These are phyloP conservation scores for Colletotrichum filicis DNA, from an alignment of 2,329 filamentous ascomycete species.

Conservation along the genomic window DNA sequence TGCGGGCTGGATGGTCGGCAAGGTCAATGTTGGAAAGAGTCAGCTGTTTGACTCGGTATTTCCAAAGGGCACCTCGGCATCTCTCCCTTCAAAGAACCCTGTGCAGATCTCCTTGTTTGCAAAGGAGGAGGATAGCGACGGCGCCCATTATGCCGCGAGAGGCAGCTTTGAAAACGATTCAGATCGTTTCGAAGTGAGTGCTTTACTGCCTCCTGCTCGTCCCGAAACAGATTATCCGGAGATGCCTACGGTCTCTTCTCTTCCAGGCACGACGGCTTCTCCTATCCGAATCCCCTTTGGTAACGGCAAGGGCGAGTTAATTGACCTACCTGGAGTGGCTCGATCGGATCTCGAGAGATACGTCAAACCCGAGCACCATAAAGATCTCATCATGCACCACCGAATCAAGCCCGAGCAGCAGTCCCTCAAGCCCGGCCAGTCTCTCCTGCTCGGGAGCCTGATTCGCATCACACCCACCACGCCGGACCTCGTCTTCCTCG, in stretches of 20 bases:
- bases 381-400: slow-evolving; percentile 80
- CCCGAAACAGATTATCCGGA: slow-evolving; percentile 79
- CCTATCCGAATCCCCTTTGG: slow-evolving; percentile 95
- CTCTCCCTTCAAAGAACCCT: slow-evolving; percentile 8
- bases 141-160: slow-evolving; percentile 10
- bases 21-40: slow-evolving; percentile 97
- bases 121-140: slow-evolving; percentile 27
- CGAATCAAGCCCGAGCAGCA: slow-evolving; percentile 80
- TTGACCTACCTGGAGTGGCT: slow-evolving; percentile 89
- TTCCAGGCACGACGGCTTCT: slow-evolving; percentile 94
- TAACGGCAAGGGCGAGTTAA: slow-evolving; percentile 85
- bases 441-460: slow-evolving; percentile 85
- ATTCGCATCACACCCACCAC: slow-evolving; percentile 85
- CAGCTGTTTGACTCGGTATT: slow-evolving; percentile 89
- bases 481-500: slow-evolving; percentile 73
- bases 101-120: slow-evolving; percentile 33
- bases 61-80: slow-evolving; percentile 70
- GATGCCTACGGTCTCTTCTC: slow-evolving; percentile 86
- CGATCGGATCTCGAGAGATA: slow-evolving; percentile 78
- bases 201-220: slow-evolving; percentile 81
- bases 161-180: slow-evolving; percentile 38
- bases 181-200: slow-evolving; percentile 50
- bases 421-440: slow-evolving; percentile 79
- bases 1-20: slow-evolving; percentile 96
- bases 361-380: slow-evolving; percentile 73